Evolutionary conservation across 1,284 basidiomycete genomes (phyloP).

Genomic region (Fomitopsis betulina): DNA sequence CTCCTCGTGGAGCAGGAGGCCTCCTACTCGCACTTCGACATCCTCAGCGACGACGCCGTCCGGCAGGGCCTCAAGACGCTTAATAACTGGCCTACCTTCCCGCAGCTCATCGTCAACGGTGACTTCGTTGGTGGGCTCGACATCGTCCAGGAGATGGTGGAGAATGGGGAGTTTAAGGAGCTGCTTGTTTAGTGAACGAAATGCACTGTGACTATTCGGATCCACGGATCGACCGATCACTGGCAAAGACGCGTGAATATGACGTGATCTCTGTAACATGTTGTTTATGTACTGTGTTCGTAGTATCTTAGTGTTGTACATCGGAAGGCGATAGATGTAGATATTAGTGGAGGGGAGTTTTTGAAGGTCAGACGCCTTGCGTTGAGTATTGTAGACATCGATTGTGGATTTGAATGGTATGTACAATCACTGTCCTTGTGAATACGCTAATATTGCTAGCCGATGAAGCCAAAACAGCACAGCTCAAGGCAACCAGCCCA

Average conservation of each 20-base stretch:
- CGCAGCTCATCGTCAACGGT: constrained; percentile 61
- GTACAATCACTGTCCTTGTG: too few relatives aligned
- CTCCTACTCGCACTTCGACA: constrained; percentile 71
- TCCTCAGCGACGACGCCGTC: constrained; percentile 67
- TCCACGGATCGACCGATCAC: not conserved
- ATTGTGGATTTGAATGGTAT: too few relatives aligned
- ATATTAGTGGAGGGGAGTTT: not conserved
- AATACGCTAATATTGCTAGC: too few relatives aligned
- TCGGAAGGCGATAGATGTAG: not conserved
- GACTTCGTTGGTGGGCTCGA: constrained; percentile 72
- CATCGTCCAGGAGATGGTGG: constrained; percentile 62
- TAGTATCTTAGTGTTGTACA: not conserved
- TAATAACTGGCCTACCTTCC: constrained; percentile 68
- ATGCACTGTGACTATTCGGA: not conserved
- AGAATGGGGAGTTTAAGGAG: constrained; percentile 40
- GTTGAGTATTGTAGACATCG: too few relatives aligned
- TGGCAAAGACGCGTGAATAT: not conserved
- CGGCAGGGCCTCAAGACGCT: constrained; percentile 60
- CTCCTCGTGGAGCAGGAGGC: constrained; percentile 58
- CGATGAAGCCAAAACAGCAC: too few relatives aligned
- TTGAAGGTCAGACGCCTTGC: too few relatives aligned
- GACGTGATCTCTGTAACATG: not conserved
- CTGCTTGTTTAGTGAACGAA: constrained; percentile 14
- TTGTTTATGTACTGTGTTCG: not conserved
- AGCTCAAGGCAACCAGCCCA: too few relatives aligned